phyloP scores from a whole-genome alignment of 305 asterid genomes.

The Rubia balearica region DNA sequence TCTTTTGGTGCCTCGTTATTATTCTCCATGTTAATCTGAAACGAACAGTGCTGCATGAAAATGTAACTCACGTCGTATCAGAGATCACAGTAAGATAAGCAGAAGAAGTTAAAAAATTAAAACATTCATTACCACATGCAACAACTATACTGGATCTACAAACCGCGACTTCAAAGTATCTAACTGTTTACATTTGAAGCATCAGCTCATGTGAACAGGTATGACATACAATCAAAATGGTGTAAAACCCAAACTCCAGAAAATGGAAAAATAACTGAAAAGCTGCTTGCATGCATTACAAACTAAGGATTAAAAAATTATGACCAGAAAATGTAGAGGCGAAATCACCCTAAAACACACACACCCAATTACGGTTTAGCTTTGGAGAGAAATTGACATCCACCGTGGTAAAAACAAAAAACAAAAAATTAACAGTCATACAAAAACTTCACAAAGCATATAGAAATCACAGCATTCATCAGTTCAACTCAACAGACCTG shows the following conservation, averaged over 20 bases:
- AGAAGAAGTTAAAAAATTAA: background rate
- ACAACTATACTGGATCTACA: background rate
- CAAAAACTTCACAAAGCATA: constrained; percentile 14
- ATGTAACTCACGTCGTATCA: background rate
- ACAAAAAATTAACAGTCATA: constrained; percentile 16
- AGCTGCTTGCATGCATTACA: constrained; percentile 11
- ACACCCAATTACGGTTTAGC: constrained; percentile 14
- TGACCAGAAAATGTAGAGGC: background rate
- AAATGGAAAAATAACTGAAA: background rate
- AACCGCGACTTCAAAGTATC: background rate
- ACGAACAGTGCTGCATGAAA: constrained; percentile 23
- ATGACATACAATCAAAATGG: background rate
- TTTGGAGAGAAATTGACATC: constrained; percentile 8
- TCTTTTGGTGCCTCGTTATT: constrained; percentile 27
- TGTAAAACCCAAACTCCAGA: constrained; percentile 16
- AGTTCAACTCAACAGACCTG: constrained; percentile 6
- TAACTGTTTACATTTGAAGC: background rate
- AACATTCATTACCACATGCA: background rate
- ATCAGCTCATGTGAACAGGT: no score
- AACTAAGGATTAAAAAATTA: background rate
- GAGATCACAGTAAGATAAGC: background rate
- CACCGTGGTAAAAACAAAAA: background rate
- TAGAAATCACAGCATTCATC: background rate
- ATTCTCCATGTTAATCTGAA: constrained; percentile 34
- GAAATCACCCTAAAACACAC: background rate